phyloP scores from a whole-genome alignment of 2,329 filamentous ascomycete genomes.

The Nemania bipapillata region DNA sequence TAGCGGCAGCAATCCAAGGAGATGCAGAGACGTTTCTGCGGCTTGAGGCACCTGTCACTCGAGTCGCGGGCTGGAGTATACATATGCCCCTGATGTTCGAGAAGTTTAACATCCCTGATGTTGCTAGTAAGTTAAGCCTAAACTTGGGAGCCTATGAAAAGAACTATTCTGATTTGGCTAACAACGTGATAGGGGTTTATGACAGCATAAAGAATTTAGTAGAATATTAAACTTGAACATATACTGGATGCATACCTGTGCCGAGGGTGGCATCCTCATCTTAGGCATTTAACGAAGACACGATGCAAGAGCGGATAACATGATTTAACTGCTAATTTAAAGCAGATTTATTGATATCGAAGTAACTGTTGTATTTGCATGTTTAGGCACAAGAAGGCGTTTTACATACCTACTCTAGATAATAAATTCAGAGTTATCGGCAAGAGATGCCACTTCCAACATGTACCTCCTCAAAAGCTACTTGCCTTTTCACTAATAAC shows the following conservation, averaged over 20 bases:
- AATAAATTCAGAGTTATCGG: neutral
- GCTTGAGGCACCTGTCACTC: conserved; percentile 84
- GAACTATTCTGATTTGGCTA: conserved; percentile 40
- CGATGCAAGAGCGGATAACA: neutral
- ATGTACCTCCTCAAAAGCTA: too few relatives aligned
- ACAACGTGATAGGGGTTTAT: conserved; percentile 68
- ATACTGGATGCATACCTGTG: neutral
- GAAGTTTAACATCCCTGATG: conserved; percentile 83
- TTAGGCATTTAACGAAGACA: neutral
- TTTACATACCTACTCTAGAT: neutral
- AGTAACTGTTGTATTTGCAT: neutral
- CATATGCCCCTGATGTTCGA: conserved; percentile 84
- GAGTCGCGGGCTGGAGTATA: conserved; percentile 90
- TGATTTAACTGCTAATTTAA: neutral
- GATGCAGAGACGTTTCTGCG: conserved; percentile 78
- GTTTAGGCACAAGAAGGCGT: neutral
- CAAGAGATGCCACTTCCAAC: too few relatives aligned
- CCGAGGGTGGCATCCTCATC: neutral
- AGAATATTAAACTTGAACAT: conserved; percentile 65
- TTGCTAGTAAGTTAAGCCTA: conserved; percentile 75
- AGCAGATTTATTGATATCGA: neutral
- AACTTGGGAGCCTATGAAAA: neutral
- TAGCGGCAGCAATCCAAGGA: conserved; percentile 88
- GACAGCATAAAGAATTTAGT: conserved; percentile 75
- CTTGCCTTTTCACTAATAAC: too few relatives aligned